Base-by-base conservation (phyloP, 176 grass and related monocot species). In the Bothriochloa decipiens region DNA sequence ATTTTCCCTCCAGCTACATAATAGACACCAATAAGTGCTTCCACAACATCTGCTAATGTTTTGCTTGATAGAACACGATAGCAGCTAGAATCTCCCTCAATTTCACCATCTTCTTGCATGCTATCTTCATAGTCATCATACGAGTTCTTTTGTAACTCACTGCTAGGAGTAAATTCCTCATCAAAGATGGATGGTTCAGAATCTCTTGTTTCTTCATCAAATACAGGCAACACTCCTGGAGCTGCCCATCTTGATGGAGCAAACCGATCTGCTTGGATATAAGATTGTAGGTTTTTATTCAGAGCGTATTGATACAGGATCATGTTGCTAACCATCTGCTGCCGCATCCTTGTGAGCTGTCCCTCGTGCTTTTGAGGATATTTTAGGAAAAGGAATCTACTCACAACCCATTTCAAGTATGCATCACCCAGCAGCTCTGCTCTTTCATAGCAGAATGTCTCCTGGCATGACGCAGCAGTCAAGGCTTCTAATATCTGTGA, bases 241-340 rank as follows among this genome's bases (percentile, higher is more conserved):
- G 96, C 96, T 78, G 96, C 91, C 96, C 96, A 99, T 78, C 96
- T 91, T 43, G 96, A 99, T 85, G 96, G 96, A 85, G 96, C 91
- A 87, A 99, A 99, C 37, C 96, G 89, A 74, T 99, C 96, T 45
- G 96, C 93, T 85, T 99, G 96, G 63, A 99, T 94, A 82, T 96
- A 99, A n/a, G 93, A 96, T 82, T 99, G 96, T 76, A 99, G 96
- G 61, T 74, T 77, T 80, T 94, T 99, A 83, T 91, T 88, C 43
- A 99, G 84, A 32, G 96, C 96, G 42, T 92, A 94, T 64, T 94
- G 89, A 63, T 99, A 99, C 45, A 99, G 91, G 36, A 95, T 92
- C 91, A 99, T 99, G 79, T 99, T 99, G 78, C 96, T 99, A 83
- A 99, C 96, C 96, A 99, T 96, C 81, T 99, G 91, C 88, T 99